Conservation (phyloP, 768 basidiomycete species). For the Boletus pseudo-olivaceus region DNA sequence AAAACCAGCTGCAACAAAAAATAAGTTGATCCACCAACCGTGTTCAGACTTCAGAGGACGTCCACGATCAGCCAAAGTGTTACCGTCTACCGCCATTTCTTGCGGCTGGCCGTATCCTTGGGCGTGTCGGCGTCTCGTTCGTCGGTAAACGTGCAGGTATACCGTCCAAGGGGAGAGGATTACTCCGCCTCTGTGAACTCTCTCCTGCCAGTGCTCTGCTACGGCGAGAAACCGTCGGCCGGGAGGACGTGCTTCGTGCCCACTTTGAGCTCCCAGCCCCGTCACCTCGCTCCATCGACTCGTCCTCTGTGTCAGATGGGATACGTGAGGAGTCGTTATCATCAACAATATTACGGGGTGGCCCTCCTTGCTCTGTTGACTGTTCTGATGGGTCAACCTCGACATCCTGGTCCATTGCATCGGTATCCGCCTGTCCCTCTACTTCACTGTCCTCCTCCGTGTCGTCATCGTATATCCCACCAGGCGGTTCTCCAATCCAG, state of each 20-base stretch:
- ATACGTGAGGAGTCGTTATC: slow-evolving; percentile 26
- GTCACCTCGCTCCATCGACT: slow-evolving; percentile 30
- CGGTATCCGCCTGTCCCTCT: slow-evolving; percentile 57
- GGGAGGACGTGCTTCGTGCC: slow-evolving; percentile 24
- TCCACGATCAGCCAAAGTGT: neutral
- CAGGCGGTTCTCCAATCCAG: slow-evolving; percentile 77
- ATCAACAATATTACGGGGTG: slow-evolving; percentile 26
- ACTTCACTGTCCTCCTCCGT: slow-evolving; percentile 43
- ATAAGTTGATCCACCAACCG: neutral
- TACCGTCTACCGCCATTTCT: slow-evolving; percentile 45
- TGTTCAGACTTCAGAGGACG: neutral
- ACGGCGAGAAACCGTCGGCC: slow-evolving; percentile 14
- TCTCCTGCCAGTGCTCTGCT: slow-evolving; percentile 18
- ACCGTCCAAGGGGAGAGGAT: slow-evolving; percentile 27
- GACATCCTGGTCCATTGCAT: slow-evolving; percentile 73
- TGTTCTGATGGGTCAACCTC: slow-evolving; percentile 33
- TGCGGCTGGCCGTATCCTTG: slow-evolving; percentile 45
- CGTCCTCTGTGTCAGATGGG: slow-evolving; percentile 30
- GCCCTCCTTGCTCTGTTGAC: slow-evolving; percentile 25
- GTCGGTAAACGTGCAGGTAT: slow-evolving; percentile 36
- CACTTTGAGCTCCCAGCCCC: slow-evolving; percentile 29
- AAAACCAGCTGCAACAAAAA: neutral
- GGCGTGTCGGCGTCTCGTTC: slow-evolving; percentile 62
- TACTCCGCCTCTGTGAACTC: slow-evolving; percentile 24
- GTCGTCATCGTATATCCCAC: slow-evolving; percentile 70